Conservation (phyloP, 2,329 filamentous ascomycete species). For the Colletotrichum cereale region DNA sequence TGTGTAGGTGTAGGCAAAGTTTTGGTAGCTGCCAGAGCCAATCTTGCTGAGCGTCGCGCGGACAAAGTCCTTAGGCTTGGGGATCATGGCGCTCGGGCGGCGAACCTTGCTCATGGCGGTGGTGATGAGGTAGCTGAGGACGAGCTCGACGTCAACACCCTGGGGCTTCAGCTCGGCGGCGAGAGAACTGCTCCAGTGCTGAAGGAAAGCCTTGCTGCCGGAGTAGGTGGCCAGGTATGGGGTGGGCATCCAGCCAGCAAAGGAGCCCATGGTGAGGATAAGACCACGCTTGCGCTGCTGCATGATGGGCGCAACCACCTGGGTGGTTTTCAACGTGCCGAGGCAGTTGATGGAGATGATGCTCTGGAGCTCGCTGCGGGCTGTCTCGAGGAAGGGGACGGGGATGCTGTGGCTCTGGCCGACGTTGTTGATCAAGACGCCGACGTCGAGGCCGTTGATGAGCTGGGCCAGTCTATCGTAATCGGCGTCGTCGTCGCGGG, state of each 20-base stretch:
- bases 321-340: conserved; percentile 89
- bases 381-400: conserved; percentile 86
- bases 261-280: conserved; percentile 97
- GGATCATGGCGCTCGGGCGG: conserved; percentile 80
- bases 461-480: conserved; percentile 79
- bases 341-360: conserved; percentile 97
- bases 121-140: conserved; percentile 92
- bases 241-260: conserved; percentile 91
- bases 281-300: conserved; percentile 81
- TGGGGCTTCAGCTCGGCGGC: conserved; percentile 84
- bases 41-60: conserved; percentile 82
- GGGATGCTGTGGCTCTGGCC: conserved; percentile 95
- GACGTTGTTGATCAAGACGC: conserved; percentile 96
- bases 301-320: conserved; percentile 87
- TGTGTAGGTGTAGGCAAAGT: conserved; percentile 85
- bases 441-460: conserved; percentile 81
- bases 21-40: conserved; percentile 83
- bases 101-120: conserved; percentile 98
- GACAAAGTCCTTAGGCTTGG: conserved; percentile 86
- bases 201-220: conserved; percentile 97
- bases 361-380: conserved; percentile 82
- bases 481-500: conserved; percentile 81
- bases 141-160: conserved; percentile 90
- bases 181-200: conserved; percentile 93
- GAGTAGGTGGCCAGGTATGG: conserved; percentile 96